A percentile compares a stretch with the other conserved stretches of the same genome.
Conservation (phyloP, 768 basidiomycete species). For the Lactarius evosmus region DNA sequence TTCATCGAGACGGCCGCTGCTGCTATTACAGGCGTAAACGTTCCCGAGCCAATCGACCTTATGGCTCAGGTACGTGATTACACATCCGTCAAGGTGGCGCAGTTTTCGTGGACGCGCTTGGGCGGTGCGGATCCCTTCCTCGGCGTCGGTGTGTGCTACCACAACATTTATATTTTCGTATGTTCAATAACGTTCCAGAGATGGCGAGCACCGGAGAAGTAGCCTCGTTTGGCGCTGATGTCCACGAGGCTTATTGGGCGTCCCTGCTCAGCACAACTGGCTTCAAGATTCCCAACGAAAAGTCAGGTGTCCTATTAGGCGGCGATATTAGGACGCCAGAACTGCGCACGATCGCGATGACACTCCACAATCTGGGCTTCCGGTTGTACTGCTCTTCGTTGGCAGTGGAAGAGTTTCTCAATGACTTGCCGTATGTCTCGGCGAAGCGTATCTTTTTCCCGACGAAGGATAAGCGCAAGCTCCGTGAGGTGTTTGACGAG, state of each 20-base stretch:
- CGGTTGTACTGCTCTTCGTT: slow-evolving; percentile 88
- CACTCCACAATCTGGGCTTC: slow-evolving; percentile 84
- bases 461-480: slow-evolving; percentile 90
- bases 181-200: slow-evolving; percentile 46
- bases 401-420: slow-evolving; percentile 77
- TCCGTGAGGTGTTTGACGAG: slow-evolving; percentile 91
- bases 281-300: slow-evolving; percentile 83
- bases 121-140: slow-evolving; percentile 96
- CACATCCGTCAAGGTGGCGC: slow-evolving; percentile 94
- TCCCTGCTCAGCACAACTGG: slow-evolving; percentile 93
- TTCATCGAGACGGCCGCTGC: slow-evolving; percentile 92
- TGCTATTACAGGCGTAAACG: slow-evolving; percentile 80
- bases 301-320: slow-evolving; percentile 88
- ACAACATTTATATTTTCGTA: not conserved
- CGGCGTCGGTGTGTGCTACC: slow-evolving; percentile 70
- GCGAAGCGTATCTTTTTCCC: slow-evolving; percentile 96
- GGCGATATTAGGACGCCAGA: slow-evolving; percentile 88
- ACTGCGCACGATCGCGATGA: slow-evolving; percentile 78
- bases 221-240: slow-evolving; percentile 88
- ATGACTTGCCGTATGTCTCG: slow-evolving; percentile 67
- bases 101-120: slow-evolving; percentile 97
- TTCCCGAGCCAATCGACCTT: slow-evolving; percentile 87
- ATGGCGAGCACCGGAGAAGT: slow-evolving; percentile 99
- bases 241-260: slow-evolving; percentile 96
- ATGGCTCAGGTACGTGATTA: slow-evolving; percentile 91